Percentiles rank a stretch among this genome's conserved stretches.
Evolutionary conservation across 2,329 filamentous ascomycete species (phyloP).

Genomic region (Penicillium sp.): DNA sequence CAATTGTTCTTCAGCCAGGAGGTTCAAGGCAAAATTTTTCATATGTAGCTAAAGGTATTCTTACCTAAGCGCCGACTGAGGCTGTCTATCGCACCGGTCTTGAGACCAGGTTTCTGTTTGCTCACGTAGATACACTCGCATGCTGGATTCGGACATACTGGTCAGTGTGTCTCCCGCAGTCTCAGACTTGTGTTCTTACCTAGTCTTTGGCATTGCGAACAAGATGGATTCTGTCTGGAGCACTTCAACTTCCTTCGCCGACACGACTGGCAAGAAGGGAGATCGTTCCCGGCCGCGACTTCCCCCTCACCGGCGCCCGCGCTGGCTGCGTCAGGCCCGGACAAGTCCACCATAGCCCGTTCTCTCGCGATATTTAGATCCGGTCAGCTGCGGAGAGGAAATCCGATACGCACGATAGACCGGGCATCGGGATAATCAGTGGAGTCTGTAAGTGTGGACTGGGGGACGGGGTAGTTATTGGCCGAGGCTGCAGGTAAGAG

Average conservation of each 20-base stretch:
- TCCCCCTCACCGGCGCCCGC: background rate
- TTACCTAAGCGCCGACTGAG: constrained; percentile 34
- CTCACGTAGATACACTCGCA: constrained; percentile 35
- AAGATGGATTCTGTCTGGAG: constrained; percentile 2
- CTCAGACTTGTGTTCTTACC: background rate
- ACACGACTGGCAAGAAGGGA: constrained; percentile 5
- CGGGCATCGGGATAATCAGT: background rate
- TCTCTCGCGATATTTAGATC: background rate
- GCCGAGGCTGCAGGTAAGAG: background rate
- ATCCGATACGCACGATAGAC: background rate
- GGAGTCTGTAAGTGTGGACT: background rate
- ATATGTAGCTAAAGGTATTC: constrained; percentile 6
- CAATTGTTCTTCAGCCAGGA: background rate
- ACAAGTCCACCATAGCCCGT: background rate
- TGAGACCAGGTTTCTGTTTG: constrained; percentile 39
- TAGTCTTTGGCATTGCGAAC: constrained; percentile 3
- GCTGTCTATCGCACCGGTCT: constrained; percentile 39
- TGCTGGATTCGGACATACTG: background rate
- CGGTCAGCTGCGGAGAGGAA: background rate
- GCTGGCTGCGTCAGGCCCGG: background rate
- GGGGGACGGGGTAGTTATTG: background rate
- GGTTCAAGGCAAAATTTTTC: background rate
- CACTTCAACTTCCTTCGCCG: constrained; percentile 6
- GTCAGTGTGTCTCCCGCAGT: background rate
- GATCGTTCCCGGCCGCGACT: background rate